Evolutionary conservation across 2,329 filamentous ascomycete genomes (phyloP).

Genomic region (Colletotrichum sublineola): DNA sequence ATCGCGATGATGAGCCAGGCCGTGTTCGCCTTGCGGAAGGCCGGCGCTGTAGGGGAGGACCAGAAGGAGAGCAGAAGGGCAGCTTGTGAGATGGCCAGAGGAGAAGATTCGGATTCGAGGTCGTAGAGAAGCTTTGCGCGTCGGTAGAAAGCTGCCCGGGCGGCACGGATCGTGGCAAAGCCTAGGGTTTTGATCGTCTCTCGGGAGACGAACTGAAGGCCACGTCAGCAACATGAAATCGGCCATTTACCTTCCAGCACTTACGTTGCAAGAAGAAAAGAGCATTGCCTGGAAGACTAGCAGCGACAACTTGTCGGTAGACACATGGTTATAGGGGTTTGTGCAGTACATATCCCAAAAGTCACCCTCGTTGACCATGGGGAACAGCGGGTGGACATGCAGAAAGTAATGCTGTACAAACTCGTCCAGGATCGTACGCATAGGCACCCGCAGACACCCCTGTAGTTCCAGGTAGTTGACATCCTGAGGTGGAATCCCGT

Average conservation of each 20-base stretch:
- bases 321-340: constrained; percentile 38
- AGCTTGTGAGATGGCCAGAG: constrained; percentile 56
- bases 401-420: constrained; percentile 64
- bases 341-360: constrained; percentile 59
- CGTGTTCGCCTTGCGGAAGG: constrained; percentile 56
- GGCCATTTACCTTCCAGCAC: constrained; percentile 39
- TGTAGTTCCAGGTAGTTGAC: constrained; percentile 61
- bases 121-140: constrained; percentile 57
- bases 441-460: constrained; percentile 61
- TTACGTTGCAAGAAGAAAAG: constrained; percentile 58
- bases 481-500: constrained; percentile 59
- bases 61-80: constrained; percentile 60
- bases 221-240: neutral
- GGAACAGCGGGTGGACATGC: constrained; percentile 61
- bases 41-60: constrained; percentile 50
- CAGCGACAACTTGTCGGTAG: constrained; percentile 54
- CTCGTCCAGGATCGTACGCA: constrained; percentile 57
- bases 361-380: constrained; percentile 60
- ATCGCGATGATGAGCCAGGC: constrained; percentile 65
- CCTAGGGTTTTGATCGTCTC: constrained; percentile 57
- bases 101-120: constrained; percentile 59
- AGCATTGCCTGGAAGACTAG: constrained; percentile 62
- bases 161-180: constrained; percentile 57
- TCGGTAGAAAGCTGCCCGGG: constrained; percentile 59
- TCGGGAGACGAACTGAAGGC: constrained; percentile 54